Evolutionary conservation across 306 rosid species (phyloP), one percentile per base, ranked within the genome.

Genomic region (Glycyrrhiza uralensis): DNA sequence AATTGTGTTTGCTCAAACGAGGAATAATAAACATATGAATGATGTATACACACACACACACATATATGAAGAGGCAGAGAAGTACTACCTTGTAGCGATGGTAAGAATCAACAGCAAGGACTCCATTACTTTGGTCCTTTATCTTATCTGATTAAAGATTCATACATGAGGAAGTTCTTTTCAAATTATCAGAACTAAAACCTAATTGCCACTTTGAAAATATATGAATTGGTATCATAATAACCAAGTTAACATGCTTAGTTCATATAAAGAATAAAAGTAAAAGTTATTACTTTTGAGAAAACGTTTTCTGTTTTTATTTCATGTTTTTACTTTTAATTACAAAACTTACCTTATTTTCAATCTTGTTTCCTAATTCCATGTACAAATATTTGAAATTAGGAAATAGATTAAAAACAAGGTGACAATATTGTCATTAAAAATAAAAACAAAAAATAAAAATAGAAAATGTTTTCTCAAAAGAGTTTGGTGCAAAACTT

Each of bases 61-160:
- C 3, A 36, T 18, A 7, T 35, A 36, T 24, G 36, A 57, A 45
- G 30, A 65, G 14, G 13, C 2, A 39, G 3, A 39, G 55, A 33
- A 20, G 30, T 68, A 80, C 89, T 68, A 80, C 89, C 83, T 85
- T 77, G 65, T 73, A 85, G 36, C 77, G 85, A 58, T 82, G 85
- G 70, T 80, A 85, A 12, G 80, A 72, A 52, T 85, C 87, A 56
- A 74, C 69, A 2, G 86, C 83, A 17, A 69, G n/a, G 32, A 47
- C 62, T 32, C 89, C 85, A 29, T 24, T 79, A 33, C 86, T 79
- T 0, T 17, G 69, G 50, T 85, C 88, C 44, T n/a, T 64, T 51
- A 80, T 80, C 52, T 71, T 84, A 8, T 69, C 83, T 84, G 83
- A 22, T 18, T 11, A 32, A 62, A 46, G 35, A 44, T 71, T 64